A percentile compares a stretch with the other conserved stretches of the same genome.
Conservation (phyloP, 331 rosid genomes). For the Malus hybrid region DNA sequence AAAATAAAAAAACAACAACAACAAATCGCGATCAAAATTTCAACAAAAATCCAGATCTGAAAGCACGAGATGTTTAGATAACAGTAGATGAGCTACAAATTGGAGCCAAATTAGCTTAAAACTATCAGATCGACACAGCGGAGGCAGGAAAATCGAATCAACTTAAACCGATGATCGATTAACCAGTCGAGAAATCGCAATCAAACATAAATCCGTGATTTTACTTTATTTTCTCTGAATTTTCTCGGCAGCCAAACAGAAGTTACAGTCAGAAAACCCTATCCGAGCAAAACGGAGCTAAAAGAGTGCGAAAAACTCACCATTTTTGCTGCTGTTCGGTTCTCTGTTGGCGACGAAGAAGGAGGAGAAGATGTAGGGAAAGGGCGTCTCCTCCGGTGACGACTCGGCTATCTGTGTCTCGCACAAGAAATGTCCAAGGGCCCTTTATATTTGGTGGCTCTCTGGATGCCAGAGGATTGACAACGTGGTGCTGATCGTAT, state of each 20-base stretch:
- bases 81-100: neutral
- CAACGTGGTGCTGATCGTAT: constrained; percentile 4
- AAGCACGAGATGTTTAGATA: neutral
- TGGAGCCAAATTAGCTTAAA: neutral
- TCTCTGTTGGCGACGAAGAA: neutral
- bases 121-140: constrained; percentile 3
- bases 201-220: neutral
- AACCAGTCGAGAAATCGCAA: neutral
- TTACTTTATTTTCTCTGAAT: neutral
- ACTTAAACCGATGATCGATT: neutral
- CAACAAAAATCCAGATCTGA: constrained; percentile 1
- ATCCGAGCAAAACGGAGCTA: neutral
- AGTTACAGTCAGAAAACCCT: neutral
- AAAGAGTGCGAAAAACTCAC: constrained; percentile 17
- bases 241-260: neutral
- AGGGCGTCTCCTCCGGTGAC: neutral
- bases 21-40: neutral
- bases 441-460: constrained; percentile 4
- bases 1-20: neutral
- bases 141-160: neutral
- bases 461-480: neutral
- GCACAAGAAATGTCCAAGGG: neutral
- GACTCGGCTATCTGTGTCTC: constrained; percentile 5
- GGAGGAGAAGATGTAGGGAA: constrained; percentile 16
- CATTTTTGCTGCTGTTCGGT: constrained; percentile 15